A percentile compares a stretch with the other conserved stretches of the same genome.
These are phyloP conservation scores for Lachancea quebecensis DNA, from an alignment of 805 yeast species.

Conservation along the genomic window DNA sequence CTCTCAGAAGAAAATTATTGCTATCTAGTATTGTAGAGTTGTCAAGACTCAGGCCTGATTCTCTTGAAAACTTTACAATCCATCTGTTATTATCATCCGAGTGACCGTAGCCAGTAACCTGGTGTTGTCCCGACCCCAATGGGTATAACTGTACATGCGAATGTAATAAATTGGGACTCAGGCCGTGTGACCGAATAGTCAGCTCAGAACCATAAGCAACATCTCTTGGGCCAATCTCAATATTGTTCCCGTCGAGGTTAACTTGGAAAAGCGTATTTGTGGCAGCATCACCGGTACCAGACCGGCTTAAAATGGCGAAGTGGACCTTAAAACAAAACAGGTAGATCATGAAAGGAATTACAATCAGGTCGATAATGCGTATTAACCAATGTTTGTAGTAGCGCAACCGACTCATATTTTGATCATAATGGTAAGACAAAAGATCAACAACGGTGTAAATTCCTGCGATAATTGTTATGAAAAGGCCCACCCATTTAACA, in stretches of 20 bases:
- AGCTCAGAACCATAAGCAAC: constrained; percentile 47
- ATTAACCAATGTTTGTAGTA: constrained; percentile 65
- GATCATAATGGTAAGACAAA: constrained; percentile 35
- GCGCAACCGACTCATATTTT: constrained; percentile 21
- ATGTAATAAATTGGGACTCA: constrained; percentile 67
- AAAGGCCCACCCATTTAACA: constrained; percentile 81
- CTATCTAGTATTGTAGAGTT: constrained; percentile 17
- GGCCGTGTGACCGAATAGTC: constrained; percentile 55
- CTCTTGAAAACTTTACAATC: constrained; percentile 45
- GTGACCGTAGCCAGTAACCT: constrained; percentile 70
- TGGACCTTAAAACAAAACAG: constrained; percentile 72
- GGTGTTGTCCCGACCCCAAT: constrained; percentile 71
- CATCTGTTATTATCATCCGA: constrained; percentile 71
- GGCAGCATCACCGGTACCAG: constrained; percentile 92
- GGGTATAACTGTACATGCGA: constrained; percentile 71
- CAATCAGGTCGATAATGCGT: constrained; percentile 57
- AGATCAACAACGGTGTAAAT: constrained; percentile 51
- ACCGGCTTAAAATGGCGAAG: constrained; percentile 61
- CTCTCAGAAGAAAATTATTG: constrained; percentile 32
- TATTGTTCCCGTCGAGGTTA: constrained; percentile 60
- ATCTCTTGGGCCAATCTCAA: constrained; percentile 64
- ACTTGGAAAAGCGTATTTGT: constrained; percentile 89
- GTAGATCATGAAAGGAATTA: constrained; percentile 67
- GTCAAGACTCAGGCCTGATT: constrained; percentile 33
- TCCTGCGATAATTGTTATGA: constrained; percentile 56